Conservation (phyloP, 208 protist genomes). For the Trypanosoma congolense region DNA sequence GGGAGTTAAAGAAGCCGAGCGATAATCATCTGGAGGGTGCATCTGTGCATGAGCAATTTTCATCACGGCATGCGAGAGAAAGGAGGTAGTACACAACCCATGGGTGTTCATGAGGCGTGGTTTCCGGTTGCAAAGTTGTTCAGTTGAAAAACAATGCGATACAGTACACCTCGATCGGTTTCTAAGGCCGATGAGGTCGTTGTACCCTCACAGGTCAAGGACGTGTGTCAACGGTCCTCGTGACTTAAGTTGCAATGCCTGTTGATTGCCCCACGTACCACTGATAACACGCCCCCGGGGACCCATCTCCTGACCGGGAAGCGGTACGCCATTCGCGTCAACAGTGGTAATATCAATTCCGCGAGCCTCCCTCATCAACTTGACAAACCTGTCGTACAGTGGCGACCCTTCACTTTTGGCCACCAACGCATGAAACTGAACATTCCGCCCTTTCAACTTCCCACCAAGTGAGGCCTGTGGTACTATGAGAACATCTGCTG, state of each 20-base stretch:
- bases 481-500: conserved; percentile 74
- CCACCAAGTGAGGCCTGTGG: conserved; percentile 86
- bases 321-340: conserved; percentile 44
- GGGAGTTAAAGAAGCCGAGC: too few species aligned
- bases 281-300: conserved; percentile 51
- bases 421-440: conserved; percentile 80
- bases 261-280: conserved; percentile 83
- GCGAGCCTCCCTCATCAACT: conserved; percentile 43
- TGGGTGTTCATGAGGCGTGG: too few species aligned
- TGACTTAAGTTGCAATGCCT: conserved; percentile 67
- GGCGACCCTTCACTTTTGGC: conserved; percentile 41
- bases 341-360: conserved; percentile 38
- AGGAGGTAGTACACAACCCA: too few species aligned
- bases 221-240: conserved; percentile 80
- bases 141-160: too few species aligned
- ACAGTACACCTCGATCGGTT: too few species aligned
- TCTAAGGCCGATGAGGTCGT: neutral
- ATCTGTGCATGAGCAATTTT: too few species aligned
- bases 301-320: conserved; percentile 19
- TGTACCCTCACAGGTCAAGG: conserved; percentile 50
- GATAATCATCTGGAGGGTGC: too few species aligned
- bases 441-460: conserved; percentile 71
- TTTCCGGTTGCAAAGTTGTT: too few species aligned
- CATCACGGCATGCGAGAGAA: too few species aligned
- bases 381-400: conserved; percentile 62